Evolutionary conservation across 805 yeast species (phyloP), one percentile per base, ranked within the genome.

Genomic region (Spathaspora arborariae): DNA sequence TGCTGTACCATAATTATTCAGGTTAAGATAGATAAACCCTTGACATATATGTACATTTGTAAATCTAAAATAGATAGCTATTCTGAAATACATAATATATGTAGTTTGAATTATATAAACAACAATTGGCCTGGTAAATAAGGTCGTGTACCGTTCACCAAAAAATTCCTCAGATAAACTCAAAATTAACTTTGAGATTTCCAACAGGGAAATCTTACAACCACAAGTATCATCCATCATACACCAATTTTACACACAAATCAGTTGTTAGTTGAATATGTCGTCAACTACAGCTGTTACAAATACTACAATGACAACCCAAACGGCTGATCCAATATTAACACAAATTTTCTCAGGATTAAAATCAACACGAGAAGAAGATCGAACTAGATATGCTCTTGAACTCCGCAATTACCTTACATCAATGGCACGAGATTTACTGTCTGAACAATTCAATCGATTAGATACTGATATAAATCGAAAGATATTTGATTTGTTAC

Each of bases 401-500:
- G 94, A 88, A 54, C 72, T 92, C 45, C 74, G 85, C 41, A 79
- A 77, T 27, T 84, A 88, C 52, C 74, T 92, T 45, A 78, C 82
- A 5, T 75, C 87, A 0, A 77, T 87, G 10, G 85, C 94, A 1
- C 78, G 96, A 42, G 97, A 91, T 57, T 74, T 84, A 18, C 82
- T 94, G 0, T 75, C 87, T 1, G 97, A 90, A 60, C 92, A 86
- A 56, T 81, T 88, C 55, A 80, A 87, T 51, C 68, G 90, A 33
- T 88, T 86, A 64, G 88, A 85, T 63, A 88, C 86, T 60, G 91
- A 85, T 48, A 84, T 92, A 51, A 90, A 92, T 69, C 86, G 88
- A 57, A 82, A 85, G 51, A 87, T 94, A 16, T 90, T 89, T 62
- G 96, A 88, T 59, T 74, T 90, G 44, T 81, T 89, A 42, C 89